Conservation (phyloP, 768 basidiomycete species). For the Chalciporus piperatus region DNA sequence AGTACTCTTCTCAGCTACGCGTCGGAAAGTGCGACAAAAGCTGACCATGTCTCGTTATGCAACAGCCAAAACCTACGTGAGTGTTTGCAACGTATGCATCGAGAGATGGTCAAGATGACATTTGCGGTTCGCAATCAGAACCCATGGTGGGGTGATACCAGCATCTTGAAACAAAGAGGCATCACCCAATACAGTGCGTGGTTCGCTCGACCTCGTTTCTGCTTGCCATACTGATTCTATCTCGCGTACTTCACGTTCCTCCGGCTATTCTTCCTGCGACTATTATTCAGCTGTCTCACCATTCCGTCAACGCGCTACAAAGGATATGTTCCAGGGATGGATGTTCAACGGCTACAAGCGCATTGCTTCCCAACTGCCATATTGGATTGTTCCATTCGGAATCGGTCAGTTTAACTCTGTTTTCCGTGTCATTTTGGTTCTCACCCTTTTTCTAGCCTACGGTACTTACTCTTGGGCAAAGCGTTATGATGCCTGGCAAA, state of each 20-base stretch:
- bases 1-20: constrained; percentile 30
- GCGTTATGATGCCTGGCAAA: constrained; percentile 58
- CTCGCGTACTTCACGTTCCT: background rate
- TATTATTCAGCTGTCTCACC: constrained; percentile 69
- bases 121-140: constrained; percentile 43
- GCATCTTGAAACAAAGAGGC: constrained; percentile 69
- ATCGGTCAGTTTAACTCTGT: constrained; percentile 52
- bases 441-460: constrained; percentile 54
- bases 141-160: constrained; percentile 88
- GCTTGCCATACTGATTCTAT: background rate
- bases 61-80: constrained; percentile 79
- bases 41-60: constrained; percentile 9
- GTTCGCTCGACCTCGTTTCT: background rate
- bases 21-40: background rate
- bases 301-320: constrained; percentile 70
- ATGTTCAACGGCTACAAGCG: constrained; percentile 86
- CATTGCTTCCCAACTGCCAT: constrained; percentile 67
- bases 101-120: constrained; percentile 1
- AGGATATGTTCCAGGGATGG: constrained; percentile 69
- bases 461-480: constrained; percentile 80
- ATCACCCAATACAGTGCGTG: constrained; percentile 78
- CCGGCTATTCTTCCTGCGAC: background rate
- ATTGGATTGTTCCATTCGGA: constrained; percentile 76
- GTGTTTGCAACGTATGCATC: constrained; percentile 30
- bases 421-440: background rate